Evolutionary conservation across 2,329 filamentous ascomycete species (phyloP).

Genomic region (Trichophyton mentagrophytes): DNA sequence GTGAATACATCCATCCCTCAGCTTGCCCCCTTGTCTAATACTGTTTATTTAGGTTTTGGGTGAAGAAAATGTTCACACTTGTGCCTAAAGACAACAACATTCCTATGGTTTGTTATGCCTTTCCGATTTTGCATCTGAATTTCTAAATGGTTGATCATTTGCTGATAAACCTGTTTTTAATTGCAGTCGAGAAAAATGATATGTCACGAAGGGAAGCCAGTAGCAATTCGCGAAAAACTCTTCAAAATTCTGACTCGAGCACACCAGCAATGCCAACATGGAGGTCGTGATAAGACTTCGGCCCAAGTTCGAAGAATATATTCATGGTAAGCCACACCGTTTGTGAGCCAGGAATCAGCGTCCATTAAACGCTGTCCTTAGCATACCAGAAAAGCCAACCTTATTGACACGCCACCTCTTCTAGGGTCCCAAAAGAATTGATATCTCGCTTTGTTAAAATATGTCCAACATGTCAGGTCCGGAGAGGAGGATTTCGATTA

Average conservation of each 20-base stretch:
- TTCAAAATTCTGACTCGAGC: conserved; percentile 40
- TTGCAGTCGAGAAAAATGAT: conserved; percentile 31
- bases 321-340: conserved; percentile 31
- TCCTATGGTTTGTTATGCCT: conserved; percentile 24
- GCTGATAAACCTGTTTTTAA: conserved; percentile 1
- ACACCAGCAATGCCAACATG: conserved; percentile 40
- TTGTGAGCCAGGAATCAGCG: neutral
- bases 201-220: conserved; percentile 40
- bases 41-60: conserved; percentile 33
- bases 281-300: conserved; percentile 42
- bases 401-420: conserved; percentile 6
- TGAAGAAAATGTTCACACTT: conserved; percentile 42
- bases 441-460: conserved; percentile 41
- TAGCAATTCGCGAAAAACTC: conserved; percentile 40
- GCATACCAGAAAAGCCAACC: neutral
- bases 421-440: conserved; percentile 40
- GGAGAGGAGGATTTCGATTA: conserved; percentile 31
- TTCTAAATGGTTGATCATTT: neutral
- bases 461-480: conserved; percentile 38
- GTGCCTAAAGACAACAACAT: conserved; percentile 27
- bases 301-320: conserved; percentile 38
- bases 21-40: conserved; percentile 2
- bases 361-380: neutral
- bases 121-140: conserved; percentile 4
- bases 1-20: conserved; percentile 1